Evolutionary conservation across 805 yeast species (phyloP).

Genomic region (Grigorovia humatica): DNA sequence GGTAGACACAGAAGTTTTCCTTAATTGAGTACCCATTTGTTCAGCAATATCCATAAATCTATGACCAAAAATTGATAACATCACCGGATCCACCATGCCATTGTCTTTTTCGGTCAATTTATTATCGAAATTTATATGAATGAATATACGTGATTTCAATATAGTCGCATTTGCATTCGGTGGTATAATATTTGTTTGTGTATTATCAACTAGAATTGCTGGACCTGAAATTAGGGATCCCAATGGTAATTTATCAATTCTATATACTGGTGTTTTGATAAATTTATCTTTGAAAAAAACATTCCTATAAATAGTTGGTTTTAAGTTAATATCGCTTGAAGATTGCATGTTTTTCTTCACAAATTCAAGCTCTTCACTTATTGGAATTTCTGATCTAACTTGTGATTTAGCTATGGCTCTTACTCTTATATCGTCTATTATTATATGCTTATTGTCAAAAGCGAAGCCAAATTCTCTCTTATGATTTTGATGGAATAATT

Average conservation of each 20-base stretch:
- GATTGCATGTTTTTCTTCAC: constrained; percentile 18
- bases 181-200: constrained; percentile 69
- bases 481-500: constrained; percentile 45
- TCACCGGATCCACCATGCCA: constrained; percentile 51
- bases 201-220: constrained; percentile 66
- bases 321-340: constrained; percentile 14
- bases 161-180: constrained; percentile 50
- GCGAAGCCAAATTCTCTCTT: constrained; percentile 65
- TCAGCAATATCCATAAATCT: constrained; percentile 87
- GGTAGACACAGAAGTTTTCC: constrained; percentile 71
- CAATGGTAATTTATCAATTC: constrained; percentile 40
- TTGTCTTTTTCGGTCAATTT: constrained; percentile 9
- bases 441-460: constrained; percentile 43
- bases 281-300: constrained; percentile 50
- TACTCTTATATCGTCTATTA: constrained; percentile 65
- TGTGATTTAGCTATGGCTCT: constrained; percentile 60
- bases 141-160: constrained; percentile 51
- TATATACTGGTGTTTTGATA: constrained; percentile 43
- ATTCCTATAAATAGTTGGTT: constrained; percentile 30
- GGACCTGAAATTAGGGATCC: constrained; percentile 60
- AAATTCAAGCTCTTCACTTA: constrained; percentile 40
- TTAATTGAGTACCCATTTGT: constrained; percentile 75
- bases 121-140: constrained; percentile 22
- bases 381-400: constrained; percentile 32
- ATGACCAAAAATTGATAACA: constrained; percentile 69